Conservation (phyloP, 805 yeast species). For the Hanseniaspora nectarophila region DNA sequence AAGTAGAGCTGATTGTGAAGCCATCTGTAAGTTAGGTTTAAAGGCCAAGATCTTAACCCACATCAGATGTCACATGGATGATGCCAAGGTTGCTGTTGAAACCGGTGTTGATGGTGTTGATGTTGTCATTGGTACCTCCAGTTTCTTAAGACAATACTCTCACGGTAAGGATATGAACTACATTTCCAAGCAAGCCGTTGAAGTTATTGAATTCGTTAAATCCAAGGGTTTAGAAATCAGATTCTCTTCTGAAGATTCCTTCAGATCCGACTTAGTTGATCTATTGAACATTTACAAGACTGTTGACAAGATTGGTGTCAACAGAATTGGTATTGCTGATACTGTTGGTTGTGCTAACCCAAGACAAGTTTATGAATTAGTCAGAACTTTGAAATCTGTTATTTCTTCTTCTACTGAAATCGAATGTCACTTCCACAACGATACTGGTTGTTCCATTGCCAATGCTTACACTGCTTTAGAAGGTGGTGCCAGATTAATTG, state of each 20-base stretch:
- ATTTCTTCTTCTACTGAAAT: constrained; percentile 94
- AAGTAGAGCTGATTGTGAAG: constrained; percentile 86
- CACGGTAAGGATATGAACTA: constrained; percentile 99
- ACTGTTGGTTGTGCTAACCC: constrained; percentile 99
- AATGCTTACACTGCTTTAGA: constrained; percentile 96
- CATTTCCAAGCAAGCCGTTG: constrained; percentile 89
- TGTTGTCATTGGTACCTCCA: constrained; percentile 95
- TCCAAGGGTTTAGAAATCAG: constrained; percentile 93
- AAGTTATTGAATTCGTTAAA: constrained; percentile 94
- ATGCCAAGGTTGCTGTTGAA: constrained; percentile 91
- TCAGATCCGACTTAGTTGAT: constrained; percentile 93
- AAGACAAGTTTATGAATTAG: constrained; percentile 93
- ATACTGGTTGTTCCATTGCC: constrained; percentile 97
- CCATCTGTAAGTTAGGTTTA: constrained; percentile 92
- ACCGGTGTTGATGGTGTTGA: constrained; percentile 99
- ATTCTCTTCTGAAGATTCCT: constrained; percentile 93
- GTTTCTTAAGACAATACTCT: constrained; percentile 82
- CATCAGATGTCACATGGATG: constrained; percentile 98
- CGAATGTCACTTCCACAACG: constrained; percentile 98
- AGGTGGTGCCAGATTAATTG: constrained; percentile 92
- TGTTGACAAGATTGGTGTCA: constrained; percentile 93
- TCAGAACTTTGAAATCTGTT: constrained; percentile 82
- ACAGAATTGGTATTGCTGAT: constrained; percentile 98
- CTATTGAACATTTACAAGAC: constrained; percentile 89
- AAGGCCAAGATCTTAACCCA: constrained; percentile 93